A percentile compares a stretch with the other conserved stretches of the same genome.
Conservation (phyloP, 805 yeast genomes). For the Candida mattraensis region DNA sequence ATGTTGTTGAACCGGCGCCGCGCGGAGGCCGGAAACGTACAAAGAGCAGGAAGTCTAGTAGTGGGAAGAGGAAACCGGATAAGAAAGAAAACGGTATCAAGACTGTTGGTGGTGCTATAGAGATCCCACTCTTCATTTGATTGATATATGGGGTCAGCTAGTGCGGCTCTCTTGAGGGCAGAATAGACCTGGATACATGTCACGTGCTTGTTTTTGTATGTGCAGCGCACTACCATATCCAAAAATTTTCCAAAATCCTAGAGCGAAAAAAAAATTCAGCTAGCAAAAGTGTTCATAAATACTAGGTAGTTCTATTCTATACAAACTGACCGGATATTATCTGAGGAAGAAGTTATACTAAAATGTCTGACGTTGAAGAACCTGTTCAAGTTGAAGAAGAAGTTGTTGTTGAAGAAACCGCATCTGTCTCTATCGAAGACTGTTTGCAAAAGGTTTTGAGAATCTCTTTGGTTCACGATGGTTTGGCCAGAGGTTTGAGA, state of each 20-base stretch:
- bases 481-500: conserved; percentile 99
- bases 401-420: conserved; percentile 78
- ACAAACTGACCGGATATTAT: conserved; percentile 38
- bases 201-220: conserved; percentile 14
- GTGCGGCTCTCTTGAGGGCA: conserved; percentile 4
- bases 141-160: too few species aligned
- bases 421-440: conserved; percentile 94
- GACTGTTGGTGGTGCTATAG: conserved; percentile 45
- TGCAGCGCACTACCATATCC: neutral
- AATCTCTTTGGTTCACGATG: conserved; percentile 97
- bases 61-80: conserved; percentile 3
- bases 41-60: conserved; percentile 8
- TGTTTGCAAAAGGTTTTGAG: conserved; percentile 97
- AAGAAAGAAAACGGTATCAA: conserved; percentile 28
- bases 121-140: conserved; percentile 43
- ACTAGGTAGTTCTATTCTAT: conserved; percentile 4
- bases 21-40: conserved; percentile 4
- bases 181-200: conserved; percentile 6
- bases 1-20: conserved; percentile 1
- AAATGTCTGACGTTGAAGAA: conserved; percentile 93
- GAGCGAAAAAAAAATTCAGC: conserved; percentile 9
- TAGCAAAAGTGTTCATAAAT: conserved; percentile 10
- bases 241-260: too few species aligned
- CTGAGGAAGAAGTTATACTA: conserved; percentile 44
- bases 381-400: conserved; percentile 77